phyloP scores from a whole-genome alignment of 2,329 filamentous ascomycete species.

The Ophiostoma montium region DNA sequence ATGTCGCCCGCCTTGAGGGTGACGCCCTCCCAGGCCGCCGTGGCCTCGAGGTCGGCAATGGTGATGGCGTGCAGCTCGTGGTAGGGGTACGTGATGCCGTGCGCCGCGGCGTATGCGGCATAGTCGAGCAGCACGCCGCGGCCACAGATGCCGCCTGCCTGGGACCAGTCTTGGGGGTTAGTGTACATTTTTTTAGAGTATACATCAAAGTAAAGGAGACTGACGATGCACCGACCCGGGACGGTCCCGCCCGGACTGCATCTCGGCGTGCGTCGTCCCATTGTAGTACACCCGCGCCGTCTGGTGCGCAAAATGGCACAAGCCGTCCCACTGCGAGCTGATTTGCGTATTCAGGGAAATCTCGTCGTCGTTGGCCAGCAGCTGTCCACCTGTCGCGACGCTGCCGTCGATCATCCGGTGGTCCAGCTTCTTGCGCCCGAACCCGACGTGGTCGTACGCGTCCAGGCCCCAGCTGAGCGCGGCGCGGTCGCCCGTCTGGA shows the following conservation, averaged over 20 bases:
- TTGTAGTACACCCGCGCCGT: conserved; percentile 14
- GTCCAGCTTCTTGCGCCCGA: conserved; percentile 39
- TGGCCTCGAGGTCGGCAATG: conserved; percentile 38
- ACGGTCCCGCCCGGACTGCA: conserved; percentile 15
- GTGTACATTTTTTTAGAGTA: not conserved
- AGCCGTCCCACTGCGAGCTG: conserved; percentile 44
- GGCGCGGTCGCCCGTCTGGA: conserved; percentile 38
- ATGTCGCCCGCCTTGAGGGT: conserved; percentile 52
- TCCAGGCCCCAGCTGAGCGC: conserved; percentile 47
- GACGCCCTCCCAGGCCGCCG: conserved; percentile 44
- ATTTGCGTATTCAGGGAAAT: conserved; percentile 10
- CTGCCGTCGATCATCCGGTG: conserved; percentile 10
- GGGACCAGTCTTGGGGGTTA: conserved; percentile 7
- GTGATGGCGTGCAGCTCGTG: conserved; percentile 39
- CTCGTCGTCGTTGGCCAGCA: conserved; percentile 10
- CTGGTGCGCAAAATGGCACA: conserved; percentile 14
- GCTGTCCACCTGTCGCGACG: not conserved
- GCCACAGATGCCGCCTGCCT: conserved; percentile 34
- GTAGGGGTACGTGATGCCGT: conserved; percentile 35
- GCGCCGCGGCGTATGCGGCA: conserved; percentile 31
- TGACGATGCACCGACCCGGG: not conserved
- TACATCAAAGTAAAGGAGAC: not conserved
- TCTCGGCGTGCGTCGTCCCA: conserved; percentile 22
- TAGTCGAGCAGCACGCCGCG: conserved; percentile 44
- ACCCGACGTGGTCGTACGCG: conserved; percentile 34